phyloP scores from a whole-genome alignment of 2,329 filamentous ascomycete genomes.

The Endoconidiophora polonica region DNA sequence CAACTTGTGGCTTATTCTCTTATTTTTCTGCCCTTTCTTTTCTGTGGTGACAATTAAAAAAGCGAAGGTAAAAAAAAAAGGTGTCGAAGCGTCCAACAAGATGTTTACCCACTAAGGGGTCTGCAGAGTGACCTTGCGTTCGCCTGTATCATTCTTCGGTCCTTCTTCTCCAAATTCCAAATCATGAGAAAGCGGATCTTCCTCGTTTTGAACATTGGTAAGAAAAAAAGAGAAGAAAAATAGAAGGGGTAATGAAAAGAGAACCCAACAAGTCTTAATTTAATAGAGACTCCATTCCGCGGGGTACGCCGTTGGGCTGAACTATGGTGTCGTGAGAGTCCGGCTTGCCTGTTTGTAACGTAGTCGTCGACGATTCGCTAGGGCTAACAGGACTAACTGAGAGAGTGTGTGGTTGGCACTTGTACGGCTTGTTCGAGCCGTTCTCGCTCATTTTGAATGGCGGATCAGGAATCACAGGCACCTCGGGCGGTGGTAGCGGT shows the following conservation, averaged over 20 bases:
- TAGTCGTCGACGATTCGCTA: neutral
- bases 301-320: slow-evolving; percentile 27
- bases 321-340: slow-evolving; percentile 21
- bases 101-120: neutral
- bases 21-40: too few relatives aligned
- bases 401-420: slow-evolving; percentile 8
- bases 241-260: neutral
- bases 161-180: slow-evolving; percentile 6
- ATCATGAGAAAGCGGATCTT: neutral
- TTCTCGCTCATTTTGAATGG: slow-evolving; percentile 14
- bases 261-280: neutral
- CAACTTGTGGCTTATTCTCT: neutral
- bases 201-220: too few relatives aligned
- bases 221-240: neutral
- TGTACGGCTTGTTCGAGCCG: slow-evolving; percentile 12
- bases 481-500: slow-evolving; percentile 11
- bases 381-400: slow-evolving; percentile 1
- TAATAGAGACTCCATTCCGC: slow-evolving; percentile 19
- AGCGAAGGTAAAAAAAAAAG: neutral
- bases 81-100: neutral
- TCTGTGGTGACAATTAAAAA: neutral
- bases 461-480: slow-evolving; percentile 10
- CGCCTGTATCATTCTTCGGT: neutral
- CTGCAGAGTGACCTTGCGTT: too few relatives aligned
- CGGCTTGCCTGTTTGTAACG: neutral